Conservation (phyloP, 2,329 filamentous ascomycete genomes). For the Fusarium sp. region DNA sequence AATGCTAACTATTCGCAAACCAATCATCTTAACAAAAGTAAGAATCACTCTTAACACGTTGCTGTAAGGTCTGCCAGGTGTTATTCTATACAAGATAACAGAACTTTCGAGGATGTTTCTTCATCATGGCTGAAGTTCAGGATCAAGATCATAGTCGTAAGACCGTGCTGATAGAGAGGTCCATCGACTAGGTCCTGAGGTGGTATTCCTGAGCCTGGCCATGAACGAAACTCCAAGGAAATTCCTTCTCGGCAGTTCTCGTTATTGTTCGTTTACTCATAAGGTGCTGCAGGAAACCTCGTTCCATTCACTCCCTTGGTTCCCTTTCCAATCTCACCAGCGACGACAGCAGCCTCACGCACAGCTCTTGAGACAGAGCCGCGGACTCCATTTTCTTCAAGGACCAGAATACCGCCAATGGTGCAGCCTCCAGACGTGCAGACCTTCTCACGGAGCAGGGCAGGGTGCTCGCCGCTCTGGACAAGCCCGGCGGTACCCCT, state of each 20-base stretch:
- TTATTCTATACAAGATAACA: slow-evolving; percentile 32
- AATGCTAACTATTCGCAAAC: slow-evolving; percentile 43
- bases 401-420: slow-evolving; percentile 77
- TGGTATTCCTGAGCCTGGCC: slow-evolving; percentile 1
- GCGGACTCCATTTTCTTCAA: slow-evolving; percentile 80
- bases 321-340: slow-evolving; percentile 69
- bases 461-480: slow-evolving; percentile 79
- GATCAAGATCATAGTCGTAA: neutral
- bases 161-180: slow-evolving; percentile 1
- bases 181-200: slow-evolving; percentile 1
- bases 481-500: slow-evolving; percentile 78
- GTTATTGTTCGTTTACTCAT: slow-evolving; percentile 30
- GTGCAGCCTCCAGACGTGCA: slow-evolving; percentile 83
- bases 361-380: slow-evolving; percentile 77
- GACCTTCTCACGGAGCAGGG: slow-evolving; percentile 80
- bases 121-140: slow-evolving; percentile 1
- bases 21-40: slow-evolving; percentile 39
- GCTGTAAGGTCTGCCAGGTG: slow-evolving; percentile 33
- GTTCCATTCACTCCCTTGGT: slow-evolving; percentile 56
- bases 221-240: neutral
- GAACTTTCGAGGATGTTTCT: slow-evolving; percentile 1
- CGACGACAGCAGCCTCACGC: slow-evolving; percentile 77
- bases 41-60: slow-evolving; percentile 32
- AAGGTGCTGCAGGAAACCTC: slow-evolving; percentile 35
- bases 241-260: neutral